Evolutionary conservation across 2,329 filamentous ascomycete genomes (phyloP).

Genomic region (Stenocarpella maydis): DNA sequence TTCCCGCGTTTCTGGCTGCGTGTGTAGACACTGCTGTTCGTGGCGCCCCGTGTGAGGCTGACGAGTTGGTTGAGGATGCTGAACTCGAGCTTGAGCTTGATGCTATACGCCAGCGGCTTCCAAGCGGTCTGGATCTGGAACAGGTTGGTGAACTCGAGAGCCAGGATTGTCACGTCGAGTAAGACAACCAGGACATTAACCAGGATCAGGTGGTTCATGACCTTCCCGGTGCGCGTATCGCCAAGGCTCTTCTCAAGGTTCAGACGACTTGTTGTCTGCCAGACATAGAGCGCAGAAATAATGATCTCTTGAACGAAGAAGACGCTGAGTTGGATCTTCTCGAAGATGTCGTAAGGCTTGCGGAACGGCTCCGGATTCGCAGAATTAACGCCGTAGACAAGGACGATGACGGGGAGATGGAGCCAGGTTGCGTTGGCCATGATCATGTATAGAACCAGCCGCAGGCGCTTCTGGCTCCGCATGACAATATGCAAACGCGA

Average conservation of each 20-base stretch:
- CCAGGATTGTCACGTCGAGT: constrained; percentile 48
- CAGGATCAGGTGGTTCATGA: constrained; percentile 50
- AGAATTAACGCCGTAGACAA: constrained; percentile 55
- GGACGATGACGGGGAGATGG: constrained; percentile 57
- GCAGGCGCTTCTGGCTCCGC: constrained; percentile 54
- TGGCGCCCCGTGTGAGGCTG: background rate
- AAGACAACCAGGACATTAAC: constrained; percentile 55
- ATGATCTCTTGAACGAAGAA: constrained; percentile 32
- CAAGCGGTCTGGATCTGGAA: constrained; percentile 26
- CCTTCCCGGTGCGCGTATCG: background rate
- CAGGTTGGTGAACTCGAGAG: constrained; percentile 22
- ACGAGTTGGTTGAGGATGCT: constrained; percentile 37
- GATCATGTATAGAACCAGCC: constrained; percentile 59
- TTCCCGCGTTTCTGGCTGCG: background rate
- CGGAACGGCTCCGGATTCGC: constrained; percentile 46
- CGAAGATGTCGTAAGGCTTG: constrained; percentile 48
- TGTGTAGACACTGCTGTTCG: constrained; percentile 4
- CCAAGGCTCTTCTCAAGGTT: constrained; percentile 40
- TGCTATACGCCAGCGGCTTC: constrained; percentile 37
- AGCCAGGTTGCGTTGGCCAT: constrained; percentile 56
- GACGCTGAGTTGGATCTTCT: constrained; percentile 41
- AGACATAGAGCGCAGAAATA: constrained; percentile 30
- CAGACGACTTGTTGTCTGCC: constrained; percentile 11
- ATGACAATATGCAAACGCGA: constrained; percentile 63
- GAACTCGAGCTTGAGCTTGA: constrained; percentile 40